Conservation (phyloP, 768 basidiomycete species). For the Pisolithus sp. region DNA sequence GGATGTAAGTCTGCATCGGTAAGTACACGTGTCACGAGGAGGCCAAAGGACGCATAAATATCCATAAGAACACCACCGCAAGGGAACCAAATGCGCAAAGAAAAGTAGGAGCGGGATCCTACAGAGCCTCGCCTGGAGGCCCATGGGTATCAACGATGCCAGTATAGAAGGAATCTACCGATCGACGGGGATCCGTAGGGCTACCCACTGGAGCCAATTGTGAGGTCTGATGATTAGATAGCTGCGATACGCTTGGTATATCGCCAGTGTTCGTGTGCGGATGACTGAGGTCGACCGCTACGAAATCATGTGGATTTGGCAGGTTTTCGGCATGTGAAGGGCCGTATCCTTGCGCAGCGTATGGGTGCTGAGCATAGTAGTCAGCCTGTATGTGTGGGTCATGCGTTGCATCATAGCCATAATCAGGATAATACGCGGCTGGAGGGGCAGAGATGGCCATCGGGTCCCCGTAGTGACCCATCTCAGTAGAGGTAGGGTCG, state of each 20-base stretch:
- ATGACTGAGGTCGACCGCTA: slow-evolving; percentile 6
- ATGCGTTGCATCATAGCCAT: slow-evolving; percentile 7
- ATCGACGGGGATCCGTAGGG: slow-evolving; percentile 12
- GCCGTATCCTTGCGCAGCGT: slow-evolving; percentile 16
- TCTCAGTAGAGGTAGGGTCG: slow-evolving; percentile 12
- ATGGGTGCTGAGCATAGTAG: slow-evolving; percentile 17
- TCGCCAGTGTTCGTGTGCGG: neutral
- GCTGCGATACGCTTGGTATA: slow-evolving; percentile 12
- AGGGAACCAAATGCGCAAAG: too few species aligned
- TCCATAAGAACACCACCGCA: neutral
- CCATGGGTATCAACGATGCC: slow-evolving; percentile 12
- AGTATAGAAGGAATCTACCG: slow-evolving; percentile 25
- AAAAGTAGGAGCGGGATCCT: neutral
- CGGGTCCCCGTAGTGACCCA: slow-evolving; percentile 17
- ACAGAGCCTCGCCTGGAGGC: slow-evolving; percentile 13
- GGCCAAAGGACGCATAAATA: neutral
- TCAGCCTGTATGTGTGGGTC: slow-evolving; percentile 9
- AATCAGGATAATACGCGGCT: slow-evolving; percentile 18
- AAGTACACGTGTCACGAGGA: too few species aligned
- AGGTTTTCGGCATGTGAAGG: slow-evolving; percentile 24
- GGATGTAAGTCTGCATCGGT: too few species aligned
- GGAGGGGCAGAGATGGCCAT: slow-evolving; percentile 12
- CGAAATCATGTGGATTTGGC: slow-evolving; percentile 11
- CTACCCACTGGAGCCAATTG: neutral
- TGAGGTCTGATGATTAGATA: slow-evolving; percentile 6